These are phyloP conservation scores for Beauveria pseudobassiana DNA, from an alignment of 2,329 filamentous ascomycete genomes.

Conservation along the genomic window DNA sequence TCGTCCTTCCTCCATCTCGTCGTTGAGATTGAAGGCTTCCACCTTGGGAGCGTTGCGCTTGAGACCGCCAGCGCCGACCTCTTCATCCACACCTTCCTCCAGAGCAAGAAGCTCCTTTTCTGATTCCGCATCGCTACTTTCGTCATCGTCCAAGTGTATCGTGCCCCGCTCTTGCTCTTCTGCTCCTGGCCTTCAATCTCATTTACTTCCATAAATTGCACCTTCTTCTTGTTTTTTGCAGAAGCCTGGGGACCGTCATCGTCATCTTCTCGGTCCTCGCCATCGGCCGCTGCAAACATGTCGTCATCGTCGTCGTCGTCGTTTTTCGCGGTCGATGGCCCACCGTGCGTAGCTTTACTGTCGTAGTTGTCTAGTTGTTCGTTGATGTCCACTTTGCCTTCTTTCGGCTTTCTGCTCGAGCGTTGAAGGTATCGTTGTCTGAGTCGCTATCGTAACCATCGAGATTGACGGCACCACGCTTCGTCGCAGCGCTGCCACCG, in stretches of 20 bases:
- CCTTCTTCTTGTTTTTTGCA: constrained; percentile 56
- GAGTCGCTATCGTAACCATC: constrained; percentile 97
- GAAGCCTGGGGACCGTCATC: constrained; percentile 25
- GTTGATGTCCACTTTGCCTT: constrained; percentile 41
- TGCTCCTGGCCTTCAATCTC: constrained; percentile 75
- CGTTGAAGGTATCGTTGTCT: constrained; percentile 80
- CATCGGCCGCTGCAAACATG: constrained; percentile 30
- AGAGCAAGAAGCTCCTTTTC: constrained; percentile 63
- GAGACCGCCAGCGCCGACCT: constrained; percentile 81
- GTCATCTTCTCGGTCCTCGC: constrained; percentile 42
- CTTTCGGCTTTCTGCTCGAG: constrained; percentile 55
- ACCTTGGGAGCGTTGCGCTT: constrained; percentile 91
- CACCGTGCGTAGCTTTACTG: constrained; percentile 29
- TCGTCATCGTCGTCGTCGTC: constrained; percentile 32
- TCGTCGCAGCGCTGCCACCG: constrained; percentile 67
- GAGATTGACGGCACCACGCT: constrained; percentile 90
- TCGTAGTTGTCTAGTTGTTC: constrained; percentile 50
- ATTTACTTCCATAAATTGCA: constrained; percentile 49
- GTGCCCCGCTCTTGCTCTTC: constrained; percentile 67
- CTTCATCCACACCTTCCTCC: constrained; percentile 74
- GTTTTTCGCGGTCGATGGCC: constrained; percentile 21
- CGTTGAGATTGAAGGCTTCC: constrained; percentile 90
- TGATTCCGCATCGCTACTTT: constrained; percentile 55
- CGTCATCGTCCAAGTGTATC: constrained; percentile 52
- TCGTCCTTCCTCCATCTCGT: constrained; percentile 83